These are phyloP conservation scores for Saccharomycopsis capsularis DNA, from an alignment of 805 yeast species.

Conservation along the genomic window DNA sequence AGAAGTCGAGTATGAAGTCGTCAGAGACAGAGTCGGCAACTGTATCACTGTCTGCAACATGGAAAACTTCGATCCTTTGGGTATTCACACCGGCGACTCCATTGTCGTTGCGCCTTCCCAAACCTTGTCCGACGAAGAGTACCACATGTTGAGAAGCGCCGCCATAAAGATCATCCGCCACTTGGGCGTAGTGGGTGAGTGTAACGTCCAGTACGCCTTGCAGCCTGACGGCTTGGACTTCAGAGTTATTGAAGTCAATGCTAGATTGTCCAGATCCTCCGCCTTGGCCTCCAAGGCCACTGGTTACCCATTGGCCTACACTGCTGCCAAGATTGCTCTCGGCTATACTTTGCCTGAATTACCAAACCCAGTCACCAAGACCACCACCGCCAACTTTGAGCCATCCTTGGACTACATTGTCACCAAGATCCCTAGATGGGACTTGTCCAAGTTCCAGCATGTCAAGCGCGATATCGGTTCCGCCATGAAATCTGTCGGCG, in stretches of 20 bases:
- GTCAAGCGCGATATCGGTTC: conserved; percentile 92
- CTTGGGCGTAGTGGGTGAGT: conserved; percentile 97
- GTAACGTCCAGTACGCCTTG: conserved; percentile 95
- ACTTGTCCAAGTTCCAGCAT: conserved; percentile 88
- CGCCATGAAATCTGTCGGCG: conserved; percentile 98
- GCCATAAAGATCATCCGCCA: conserved; percentile 97
- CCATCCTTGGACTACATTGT: conserved; percentile 96
- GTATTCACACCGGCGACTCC: conserved; percentile 98
- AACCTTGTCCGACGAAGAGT: conserved; percentile 93
- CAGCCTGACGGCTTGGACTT: conserved; percentile 94
- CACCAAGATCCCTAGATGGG: conserved; percentile 98
- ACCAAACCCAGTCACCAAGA: conserved; percentile 93
- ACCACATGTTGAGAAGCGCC: conserved; percentile 95
- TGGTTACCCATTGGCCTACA: conserved; percentile 96
- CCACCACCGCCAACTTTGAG: conserved; percentile 94
- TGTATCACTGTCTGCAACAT: conserved; percentile 98
- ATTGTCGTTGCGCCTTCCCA: conserved; percentile 99
- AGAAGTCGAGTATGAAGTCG: conserved; percentile 98
- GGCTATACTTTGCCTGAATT: conserved; percentile 93
- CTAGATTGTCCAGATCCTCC: conserved; percentile 93
- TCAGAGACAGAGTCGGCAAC: conserved; percentile 91
- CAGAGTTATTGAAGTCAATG: conserved; percentile 96
- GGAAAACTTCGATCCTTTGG: conserved; percentile 98
- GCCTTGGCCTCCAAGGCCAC: conserved; percentile 98
- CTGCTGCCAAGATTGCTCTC: conserved; percentile 95